Conservation (phyloP, 768 basidiomycete species). For the Boletus speciosus region DNA sequence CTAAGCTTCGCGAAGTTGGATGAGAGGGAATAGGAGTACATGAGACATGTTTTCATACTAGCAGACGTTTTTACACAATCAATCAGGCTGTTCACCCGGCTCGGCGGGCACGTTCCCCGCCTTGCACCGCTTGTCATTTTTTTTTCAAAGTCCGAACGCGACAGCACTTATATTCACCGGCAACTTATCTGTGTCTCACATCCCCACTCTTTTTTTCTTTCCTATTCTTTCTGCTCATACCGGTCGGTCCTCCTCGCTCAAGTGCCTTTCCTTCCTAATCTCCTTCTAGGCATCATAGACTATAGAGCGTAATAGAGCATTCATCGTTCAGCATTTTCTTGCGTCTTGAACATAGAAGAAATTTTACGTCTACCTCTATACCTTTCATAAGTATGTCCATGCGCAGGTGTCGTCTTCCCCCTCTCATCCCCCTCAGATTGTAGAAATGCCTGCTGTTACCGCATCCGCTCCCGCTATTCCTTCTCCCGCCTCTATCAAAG, state of each 20-base stretch:
- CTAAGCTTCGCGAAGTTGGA: conserved; percentile 45
- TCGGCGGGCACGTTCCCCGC: not conserved
- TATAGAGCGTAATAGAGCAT: conserved; percentile 58
- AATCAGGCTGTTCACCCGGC: conserved; percentile 10
- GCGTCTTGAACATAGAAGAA: conserved; percentile 37
- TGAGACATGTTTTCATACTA: conserved; percentile 17
- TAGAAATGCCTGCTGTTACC: conserved; percentile 79
- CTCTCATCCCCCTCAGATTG: conserved; percentile 36
- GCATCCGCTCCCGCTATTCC: conserved; percentile 56
- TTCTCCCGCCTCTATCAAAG: conserved; percentile 71
- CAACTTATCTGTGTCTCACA: conserved; percentile 14
- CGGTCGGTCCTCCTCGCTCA: conserved; percentile 20
- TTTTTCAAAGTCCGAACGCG: conserved; percentile 35
- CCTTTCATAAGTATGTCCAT: conserved; percentile 40
- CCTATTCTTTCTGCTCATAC: conserved; percentile 29
- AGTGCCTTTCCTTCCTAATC: not conserved
- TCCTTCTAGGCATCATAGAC: conserved; percentile 36
- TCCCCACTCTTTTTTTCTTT: conserved; percentile 32
- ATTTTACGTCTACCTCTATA: conserved; percentile 32
- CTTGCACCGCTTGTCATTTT: not conserved
- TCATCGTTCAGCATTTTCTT: conserved; percentile 53
- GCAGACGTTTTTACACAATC: conserved; percentile 12
- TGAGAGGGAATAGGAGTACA: conserved; percentile 31
- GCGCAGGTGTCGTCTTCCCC: not conserved
- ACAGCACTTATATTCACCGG: conserved; percentile 16